A percentile compares a stretch with the other conserved stretches of the same genome.
Conservation (phyloP, 2,329 filamentous ascomycete genomes). For the Phaeosphaeriaceae sp. region DNA sequence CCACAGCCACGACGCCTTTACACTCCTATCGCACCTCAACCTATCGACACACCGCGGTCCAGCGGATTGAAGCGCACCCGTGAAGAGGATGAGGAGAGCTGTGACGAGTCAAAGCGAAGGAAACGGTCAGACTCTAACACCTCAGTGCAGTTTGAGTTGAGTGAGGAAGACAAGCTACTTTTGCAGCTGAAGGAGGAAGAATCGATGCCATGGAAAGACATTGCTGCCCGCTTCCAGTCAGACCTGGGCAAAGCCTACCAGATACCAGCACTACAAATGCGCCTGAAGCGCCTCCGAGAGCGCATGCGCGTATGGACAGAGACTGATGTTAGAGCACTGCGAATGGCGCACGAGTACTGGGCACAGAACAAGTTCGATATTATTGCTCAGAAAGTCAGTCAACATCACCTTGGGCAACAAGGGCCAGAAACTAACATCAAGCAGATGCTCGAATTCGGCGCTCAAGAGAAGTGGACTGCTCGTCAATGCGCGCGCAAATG, state of each 20-base stretch:
- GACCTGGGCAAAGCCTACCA: slow-evolving; percentile 58
- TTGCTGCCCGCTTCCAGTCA: slow-evolving; percentile 57
- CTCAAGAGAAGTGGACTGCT: slow-evolving; percentile 59
- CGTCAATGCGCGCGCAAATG: slow-evolving; percentile 60
- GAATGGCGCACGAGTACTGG: slow-evolving; percentile 61
- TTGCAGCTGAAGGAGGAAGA: slow-evolving; percentile 61
- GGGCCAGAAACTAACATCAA: too few species aligned
- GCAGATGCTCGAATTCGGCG: slow-evolving; percentile 61
- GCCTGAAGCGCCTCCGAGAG: slow-evolving; percentile 59
- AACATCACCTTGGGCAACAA: too few species aligned
- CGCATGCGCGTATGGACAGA: slow-evolving; percentile 60
- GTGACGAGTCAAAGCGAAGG: slow-evolving; percentile 47
- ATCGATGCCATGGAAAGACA: slow-evolving; percentile 62
- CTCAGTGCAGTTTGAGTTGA: slow-evolving; percentile 50
- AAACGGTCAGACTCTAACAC: slow-evolving; percentile 49
- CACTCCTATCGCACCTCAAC: slow-evolving; percentile 54
- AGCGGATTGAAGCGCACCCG: slow-evolving; percentile 46
- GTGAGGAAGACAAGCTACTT: slow-evolving; percentile 59
- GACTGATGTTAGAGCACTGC: slow-evolving; percentile 57
- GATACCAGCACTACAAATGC: slow-evolving; percentile 63
- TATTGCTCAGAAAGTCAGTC: slow-evolving; percentile 56
- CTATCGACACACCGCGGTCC: slow-evolving; percentile 39
- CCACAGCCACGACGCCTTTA: slow-evolving; percentile 53
- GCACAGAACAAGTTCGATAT: slow-evolving; percentile 62
- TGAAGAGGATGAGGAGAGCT: slow-evolving; percentile 46